These are phyloP conservation scores for Chlorella vulgaris DNA, from an alignment of 139 green algal genomes.

Conservation along the genomic window DNA sequence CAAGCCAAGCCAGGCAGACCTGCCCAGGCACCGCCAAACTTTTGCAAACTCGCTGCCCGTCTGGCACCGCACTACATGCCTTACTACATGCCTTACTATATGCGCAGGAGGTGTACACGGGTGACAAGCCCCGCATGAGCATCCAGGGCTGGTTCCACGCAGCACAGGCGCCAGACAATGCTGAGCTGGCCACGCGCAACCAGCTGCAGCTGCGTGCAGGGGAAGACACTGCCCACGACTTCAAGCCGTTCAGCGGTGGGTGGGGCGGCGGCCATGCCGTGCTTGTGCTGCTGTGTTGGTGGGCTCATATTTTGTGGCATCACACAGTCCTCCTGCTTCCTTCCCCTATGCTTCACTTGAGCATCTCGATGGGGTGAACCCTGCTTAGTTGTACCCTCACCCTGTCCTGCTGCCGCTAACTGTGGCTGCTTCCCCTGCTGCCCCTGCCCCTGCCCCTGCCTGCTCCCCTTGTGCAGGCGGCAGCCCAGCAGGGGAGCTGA, in stretches of 20 bases:
- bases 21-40: too few species aligned
- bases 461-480: conserved; percentile 27
- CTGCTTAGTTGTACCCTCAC: too few species aligned
- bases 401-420: too few species aligned
- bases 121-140: conserved; percentile 67
- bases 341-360: too few species aligned
- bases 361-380: too few species aligned
- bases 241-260: conserved; percentile 35
- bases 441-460: not conserved
- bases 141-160: conserved; percentile 87
- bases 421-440: not conserved
- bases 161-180: conserved; percentile 39
- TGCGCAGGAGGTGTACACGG: conserved; percentile 64
- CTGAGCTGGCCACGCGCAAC: conserved; percentile 64
- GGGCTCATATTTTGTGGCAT: not conserved
- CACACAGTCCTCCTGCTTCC: too few species aligned
- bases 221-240: conserved; percentile 46
- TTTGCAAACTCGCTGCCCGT: not conserved
- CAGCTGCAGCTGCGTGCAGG: conserved; percentile 68
- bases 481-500: conserved; percentile 40
- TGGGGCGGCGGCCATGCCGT: not conserved
- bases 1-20: too few species aligned
- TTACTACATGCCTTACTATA: not conserved
- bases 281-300: not conserved
- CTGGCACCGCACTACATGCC: not conserved